Evolutionary conservation across 345 rosid species (phyloP), one percentile per base, ranked within the genome.

Genomic region (Orychophragmus violaceus): DNA sequence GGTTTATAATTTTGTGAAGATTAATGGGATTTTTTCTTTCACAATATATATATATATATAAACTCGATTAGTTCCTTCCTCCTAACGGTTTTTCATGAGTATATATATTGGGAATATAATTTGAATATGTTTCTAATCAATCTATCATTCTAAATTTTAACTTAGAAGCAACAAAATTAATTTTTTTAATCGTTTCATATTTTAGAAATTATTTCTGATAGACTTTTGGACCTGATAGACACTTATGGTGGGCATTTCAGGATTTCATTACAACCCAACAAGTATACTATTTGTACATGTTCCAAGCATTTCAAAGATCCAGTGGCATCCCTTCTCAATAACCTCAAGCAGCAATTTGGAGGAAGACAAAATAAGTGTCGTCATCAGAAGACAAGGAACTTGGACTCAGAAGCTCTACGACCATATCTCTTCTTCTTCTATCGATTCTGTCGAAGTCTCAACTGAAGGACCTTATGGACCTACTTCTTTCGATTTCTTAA

Each of bases 381-480:
- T 50, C 55, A 50, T 23, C 17, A 50, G 55, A 50, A 50, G 55
- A 50, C 29, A 50, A 24, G 55, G 55, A 24, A 50, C 55, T 50
- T 50, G 55, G 55, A 50, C 55, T 23, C 55, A 50, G 10, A 23
- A 50, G 17, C 55, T 50, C 30, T 50, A 50, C 55, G 16, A 48
- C 28, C 53, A 21, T 22, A 48, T 48, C 16, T 22, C 53, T 22
- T 48, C 28, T 10, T 48, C 53, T 22, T 48, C 53, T 10, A 5
- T 4, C 53, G 53, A 48, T 48, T 48, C 53, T 5, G 8, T 48
- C 16, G 53, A 48, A 48, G 29, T 48, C 29, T 48, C 51, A 19
- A 45, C 54, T 49, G 54, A 49, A 49, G 54, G 54, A 49, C 28
- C 54, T 49, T 49, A 49, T 49, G 54, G 54, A 1, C 54, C 54